Evolutionary conservation across 176 grass and related monocot genomes (phyloP).

Genomic region (Tillandsia fasciculata): DNA sequence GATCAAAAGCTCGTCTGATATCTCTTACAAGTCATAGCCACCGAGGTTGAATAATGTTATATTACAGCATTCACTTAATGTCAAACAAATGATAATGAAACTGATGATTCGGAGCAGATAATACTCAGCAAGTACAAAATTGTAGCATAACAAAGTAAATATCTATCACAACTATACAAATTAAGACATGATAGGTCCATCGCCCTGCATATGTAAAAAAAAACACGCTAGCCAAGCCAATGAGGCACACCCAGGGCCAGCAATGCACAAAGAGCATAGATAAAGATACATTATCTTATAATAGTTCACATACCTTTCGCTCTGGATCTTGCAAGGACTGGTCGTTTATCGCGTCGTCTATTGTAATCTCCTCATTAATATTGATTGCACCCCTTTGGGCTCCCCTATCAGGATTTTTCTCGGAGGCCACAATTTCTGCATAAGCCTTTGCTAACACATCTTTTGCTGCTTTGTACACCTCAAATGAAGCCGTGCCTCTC

Average conservation of each 20-base stretch:
- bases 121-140: neutral
- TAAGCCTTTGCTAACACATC: constrained; percentile 75
- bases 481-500: constrained; percentile 43
- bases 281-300: neutral
- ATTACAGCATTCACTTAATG: too few species aligned
- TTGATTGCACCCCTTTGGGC: constrained; percentile 77
- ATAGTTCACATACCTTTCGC: constrained; percentile 47
- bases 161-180: neutral
- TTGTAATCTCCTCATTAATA: constrained; percentile 81
- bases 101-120: neutral
- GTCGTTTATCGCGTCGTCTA: constrained; percentile 65
- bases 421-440: constrained; percentile 59
- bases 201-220: neutral
- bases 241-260: neutral
- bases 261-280: neutral
- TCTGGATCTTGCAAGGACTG: constrained; percentile 57
- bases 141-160: neutral
- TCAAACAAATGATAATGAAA: neutral
- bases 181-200: neutral
- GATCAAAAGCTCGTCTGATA: too few species aligned
- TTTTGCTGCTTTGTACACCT: constrained; percentile 67
- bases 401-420: constrained; percentile 46
- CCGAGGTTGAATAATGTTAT: too few species aligned
- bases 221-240: neutral
- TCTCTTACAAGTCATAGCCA: too few species aligned